phyloP scores from a whole-genome alignment of 495 filamentous ascomycete species.

The Thozetella sp. region DNA sequence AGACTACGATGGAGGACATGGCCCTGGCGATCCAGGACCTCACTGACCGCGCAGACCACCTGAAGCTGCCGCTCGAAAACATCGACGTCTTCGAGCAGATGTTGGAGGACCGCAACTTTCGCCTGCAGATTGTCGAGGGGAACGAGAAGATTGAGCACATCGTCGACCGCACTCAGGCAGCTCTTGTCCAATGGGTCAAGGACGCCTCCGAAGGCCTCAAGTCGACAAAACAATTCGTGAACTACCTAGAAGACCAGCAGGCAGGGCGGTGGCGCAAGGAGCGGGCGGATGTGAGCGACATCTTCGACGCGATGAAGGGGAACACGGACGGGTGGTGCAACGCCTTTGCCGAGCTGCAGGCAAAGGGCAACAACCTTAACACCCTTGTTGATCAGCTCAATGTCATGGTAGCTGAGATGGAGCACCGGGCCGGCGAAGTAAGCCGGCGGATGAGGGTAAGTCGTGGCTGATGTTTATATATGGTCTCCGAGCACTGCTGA shows the following conservation, averaged over 20 bases:
- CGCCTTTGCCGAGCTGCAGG: conserved; percentile 70
- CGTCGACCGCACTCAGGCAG: conserved; percentile 70
- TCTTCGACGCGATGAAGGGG: conserved; percentile 79
- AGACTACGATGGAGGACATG: conserved; percentile 83
- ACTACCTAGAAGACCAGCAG: conserved; percentile 69
- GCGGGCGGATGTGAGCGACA: conserved; percentile 55
- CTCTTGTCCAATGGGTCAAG: conserved; percentile 73
- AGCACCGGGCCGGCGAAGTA: conserved; percentile 71
- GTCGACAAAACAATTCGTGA: conserved; percentile 74
- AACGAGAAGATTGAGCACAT: conserved; percentile 93
- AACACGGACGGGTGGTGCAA: conserved; percentile 87
- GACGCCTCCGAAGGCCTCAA: conserved; percentile 79
- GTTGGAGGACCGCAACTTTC: conserved; percentile 81
- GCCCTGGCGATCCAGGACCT: conserved; percentile 78
- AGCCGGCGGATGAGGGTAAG: conserved; percentile 64
- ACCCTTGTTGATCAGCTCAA: conserved; percentile 64
- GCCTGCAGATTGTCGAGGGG: conserved; percentile 76
- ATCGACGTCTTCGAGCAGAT: conserved; percentile 84
- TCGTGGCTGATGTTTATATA: not conserved
- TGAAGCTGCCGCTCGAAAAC: conserved; percentile 84
- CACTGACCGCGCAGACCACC: conserved; percentile 69
- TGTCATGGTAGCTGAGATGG: conserved; percentile 74
- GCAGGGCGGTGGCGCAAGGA: conserved; percentile 57
- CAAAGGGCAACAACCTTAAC: conserved; percentile 62
- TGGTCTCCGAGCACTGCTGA: conserved; percentile 4